Conservation (phyloP, 805 yeast genomes). For the Torulaspora delbrueckii region DNA sequence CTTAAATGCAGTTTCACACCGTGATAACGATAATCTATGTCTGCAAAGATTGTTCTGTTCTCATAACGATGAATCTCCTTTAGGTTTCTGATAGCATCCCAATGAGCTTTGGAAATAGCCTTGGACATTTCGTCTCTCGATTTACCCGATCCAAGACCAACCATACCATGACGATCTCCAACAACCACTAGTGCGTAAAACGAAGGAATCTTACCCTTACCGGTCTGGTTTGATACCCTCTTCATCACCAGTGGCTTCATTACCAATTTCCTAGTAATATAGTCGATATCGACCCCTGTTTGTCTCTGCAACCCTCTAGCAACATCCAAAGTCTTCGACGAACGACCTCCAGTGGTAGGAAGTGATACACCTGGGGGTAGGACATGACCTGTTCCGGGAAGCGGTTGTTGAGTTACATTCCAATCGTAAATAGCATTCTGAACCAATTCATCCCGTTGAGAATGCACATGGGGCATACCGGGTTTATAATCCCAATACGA, state of each 20-base stretch:
- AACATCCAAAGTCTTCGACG: slow-evolving; percentile 31
- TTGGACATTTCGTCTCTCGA: slow-evolving; percentile 69
- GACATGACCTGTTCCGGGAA: slow-evolving; percentile 22
- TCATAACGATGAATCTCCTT: slow-evolving; percentile 80
- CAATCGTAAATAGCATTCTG: slow-evolving; percentile 20
- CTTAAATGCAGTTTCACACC: slow-evolving; percentile 78
- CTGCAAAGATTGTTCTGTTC: slow-evolving; percentile 84
- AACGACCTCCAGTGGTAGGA: slow-evolving; percentile 17
- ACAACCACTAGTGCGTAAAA: slow-evolving; percentile 82
- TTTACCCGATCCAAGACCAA: slow-evolving; percentile 94
- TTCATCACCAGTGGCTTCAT: slow-evolving; percentile 68
- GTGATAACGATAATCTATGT: slow-evolving; percentile 75
- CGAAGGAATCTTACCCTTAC: slow-evolving; percentile 82
- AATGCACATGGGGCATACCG: slow-evolving; percentile 27
- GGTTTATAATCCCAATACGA: slow-evolving; percentile 64
- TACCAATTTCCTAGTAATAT: slow-evolving; percentile 50
- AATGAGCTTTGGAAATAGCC: slow-evolving; percentile 79
- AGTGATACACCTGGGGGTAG: slow-evolving; percentile 24
- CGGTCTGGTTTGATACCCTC: slow-evolving; percentile 84
- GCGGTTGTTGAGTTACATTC: slow-evolving; percentile 23
- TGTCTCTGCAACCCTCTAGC: slow-evolving; percentile 54
- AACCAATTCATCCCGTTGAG: slow-evolving; percentile 16
- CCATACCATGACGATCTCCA: slow-evolving; percentile 89
- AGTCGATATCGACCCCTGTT: slow-evolving; percentile 62
- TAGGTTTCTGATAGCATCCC: slow-evolving; percentile 89